These are phyloP conservation scores for Aspergillus bombycis DNA, from an alignment of 2,329 filamentous ascomycete species.

Conservation along the genomic window DNA sequence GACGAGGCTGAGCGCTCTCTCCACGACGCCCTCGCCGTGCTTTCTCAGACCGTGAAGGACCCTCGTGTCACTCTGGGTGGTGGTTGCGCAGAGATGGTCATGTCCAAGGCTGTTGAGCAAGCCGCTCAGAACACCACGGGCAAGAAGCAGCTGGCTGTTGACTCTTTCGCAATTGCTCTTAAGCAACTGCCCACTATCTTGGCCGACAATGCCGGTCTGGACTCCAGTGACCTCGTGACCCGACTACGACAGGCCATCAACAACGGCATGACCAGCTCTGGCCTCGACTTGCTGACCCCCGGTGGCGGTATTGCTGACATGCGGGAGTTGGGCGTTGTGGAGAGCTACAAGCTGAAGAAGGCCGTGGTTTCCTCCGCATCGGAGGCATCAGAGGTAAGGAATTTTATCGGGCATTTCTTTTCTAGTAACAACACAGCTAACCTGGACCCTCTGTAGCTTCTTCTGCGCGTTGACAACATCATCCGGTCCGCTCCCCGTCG, in stretches of 20 bases:
- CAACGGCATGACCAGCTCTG: slow-evolving; percentile 89
- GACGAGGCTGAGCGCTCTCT: slow-evolving; percentile 96
- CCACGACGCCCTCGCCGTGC: slow-evolving; percentile 92
- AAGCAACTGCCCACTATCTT: slow-evolving; percentile 94
- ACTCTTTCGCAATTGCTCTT: slow-evolving; percentile 84
- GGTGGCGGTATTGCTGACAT: slow-evolving; percentile 94
- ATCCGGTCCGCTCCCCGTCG: slow-evolving; percentile 88
- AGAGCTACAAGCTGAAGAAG: slow-evolving; percentile 98
- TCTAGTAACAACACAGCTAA: slow-evolving; percentile 17
- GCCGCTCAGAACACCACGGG: slow-evolving; percentile 92
- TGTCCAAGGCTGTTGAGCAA: slow-evolving; percentile 96
- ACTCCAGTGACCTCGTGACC: slow-evolving; percentile 91
- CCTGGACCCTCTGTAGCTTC: slow-evolving; percentile 58
- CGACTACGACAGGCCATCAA: slow-evolving; percentile 92
- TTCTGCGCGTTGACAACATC: slow-evolving; percentile 95
- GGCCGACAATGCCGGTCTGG: slow-evolving; percentile 94
- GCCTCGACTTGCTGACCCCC: slow-evolving; percentile 83
- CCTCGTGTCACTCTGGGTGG: slow-evolving; percentile 92
- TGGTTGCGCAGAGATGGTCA: slow-evolving; percentile 97
- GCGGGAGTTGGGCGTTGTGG: slow-evolving; percentile 91
- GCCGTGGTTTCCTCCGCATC: slow-evolving; percentile 97
- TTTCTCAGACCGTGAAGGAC: slow-evolving; percentile 95
- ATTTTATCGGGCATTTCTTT: background rate
- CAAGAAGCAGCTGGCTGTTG: slow-evolving; percentile 94
- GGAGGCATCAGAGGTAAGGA: slow-evolving; percentile 88